Evolutionary conservation across 1,284 basidiomycete species (phyloP).

Genomic region (Ustilago curta): DNA sequence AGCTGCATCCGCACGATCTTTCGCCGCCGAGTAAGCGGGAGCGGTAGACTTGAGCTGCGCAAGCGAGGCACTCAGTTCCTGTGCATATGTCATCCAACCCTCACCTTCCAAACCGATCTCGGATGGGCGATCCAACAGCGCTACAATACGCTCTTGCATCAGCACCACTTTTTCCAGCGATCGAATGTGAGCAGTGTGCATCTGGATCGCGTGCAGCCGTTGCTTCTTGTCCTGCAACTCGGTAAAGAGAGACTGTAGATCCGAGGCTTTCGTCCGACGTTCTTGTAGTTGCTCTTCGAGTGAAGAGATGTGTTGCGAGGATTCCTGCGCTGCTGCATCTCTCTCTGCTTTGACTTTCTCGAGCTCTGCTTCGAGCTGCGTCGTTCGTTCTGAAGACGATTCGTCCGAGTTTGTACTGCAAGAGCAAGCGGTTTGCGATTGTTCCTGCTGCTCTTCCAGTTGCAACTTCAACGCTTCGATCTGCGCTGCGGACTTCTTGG

Average conservation of each 20-base stretch:
- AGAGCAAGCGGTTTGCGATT: not conserved
- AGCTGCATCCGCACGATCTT: not conserved
- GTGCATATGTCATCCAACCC: constrained; percentile 13
- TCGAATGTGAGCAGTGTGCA: constrained; percentile 12
- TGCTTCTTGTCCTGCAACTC: constrained; percentile 30
- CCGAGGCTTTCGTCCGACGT: not conserved
- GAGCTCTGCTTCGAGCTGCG: constrained; percentile 10
- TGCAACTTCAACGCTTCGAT: constrained; percentile 24
- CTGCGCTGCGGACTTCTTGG: constrained; percentile 13
- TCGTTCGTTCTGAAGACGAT: not conserved
- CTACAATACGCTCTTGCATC: constrained; percentile 27
- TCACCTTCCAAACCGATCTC: not conserved
- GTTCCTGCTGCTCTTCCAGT: constrained; percentile 5
- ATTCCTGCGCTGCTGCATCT: not conserved
- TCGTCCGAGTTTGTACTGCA: not conserved
- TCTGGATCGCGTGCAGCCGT: constrained; percentile 23
- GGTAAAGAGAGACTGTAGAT: constrained; percentile 11
- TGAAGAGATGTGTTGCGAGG: not conserved
- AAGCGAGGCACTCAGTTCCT: constrained; percentile 8
- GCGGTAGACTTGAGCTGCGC: constrained; percentile 1
- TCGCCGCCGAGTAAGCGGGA: not conserved
- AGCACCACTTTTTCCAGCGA: constrained; percentile 11
- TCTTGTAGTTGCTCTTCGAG: constrained; percentile 7
- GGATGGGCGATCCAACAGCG: constrained; percentile 7
- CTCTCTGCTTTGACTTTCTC: not conserved